A percentile compares a stretch with the other conserved stretches of the same genome.
These are phyloP conservation scores for Sclerospora graminicola DNA, from an alignment of 352 stramenopile species.

Conservation along the genomic window DNA sequence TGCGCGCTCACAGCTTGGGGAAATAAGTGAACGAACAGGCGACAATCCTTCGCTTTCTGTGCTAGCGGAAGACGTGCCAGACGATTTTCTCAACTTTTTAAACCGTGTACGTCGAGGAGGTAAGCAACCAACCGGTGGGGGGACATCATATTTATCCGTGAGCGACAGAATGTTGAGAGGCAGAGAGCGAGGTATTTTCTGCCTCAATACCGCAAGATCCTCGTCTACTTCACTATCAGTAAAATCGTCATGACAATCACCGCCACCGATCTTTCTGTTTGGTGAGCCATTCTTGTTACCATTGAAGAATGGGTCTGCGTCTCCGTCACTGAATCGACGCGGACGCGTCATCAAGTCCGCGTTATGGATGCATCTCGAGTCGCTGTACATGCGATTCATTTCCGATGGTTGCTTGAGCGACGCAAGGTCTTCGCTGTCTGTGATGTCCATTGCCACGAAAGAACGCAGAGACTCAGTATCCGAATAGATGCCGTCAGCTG, in stretches of 20 bases:
- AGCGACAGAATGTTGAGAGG: constrained; percentile 19
- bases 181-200: constrained; percentile 11
- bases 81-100: constrained; percentile 46
- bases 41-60: constrained; percentile 37
- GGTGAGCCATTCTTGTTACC: constrained; percentile 17
- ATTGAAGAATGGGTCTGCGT: constrained; percentile 62
- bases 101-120: constrained; percentile 19
- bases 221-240: constrained; percentile 21
- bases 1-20: constrained; percentile 28
- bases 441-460: constrained; percentile 69
- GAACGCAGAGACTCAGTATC: constrained; percentile 70
- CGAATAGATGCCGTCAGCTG: constrained; percentile 44
- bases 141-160: constrained; percentile 27
- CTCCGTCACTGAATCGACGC: constrained; percentile 73
- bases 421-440: constrained; percentile 46
- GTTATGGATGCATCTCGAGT: constrained; percentile 38
- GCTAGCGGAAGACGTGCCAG: constrained; percentile 28
- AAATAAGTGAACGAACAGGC: constrained; percentile 30
- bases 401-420: constrained; percentile 42
- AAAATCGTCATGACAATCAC: constrained; percentile 20
- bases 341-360: constrained; percentile 31
- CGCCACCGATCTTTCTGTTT: constrained; percentile 15
- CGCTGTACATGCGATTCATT: constrained; percentile 65
- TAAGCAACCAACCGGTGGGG: constrained; percentile 15
- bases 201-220: constrained; percentile 14